These are phyloP conservation scores for Cryptosporidium felis DNA, from an alignment of 169 alveolate species.

Conservation along the genomic window DNA sequence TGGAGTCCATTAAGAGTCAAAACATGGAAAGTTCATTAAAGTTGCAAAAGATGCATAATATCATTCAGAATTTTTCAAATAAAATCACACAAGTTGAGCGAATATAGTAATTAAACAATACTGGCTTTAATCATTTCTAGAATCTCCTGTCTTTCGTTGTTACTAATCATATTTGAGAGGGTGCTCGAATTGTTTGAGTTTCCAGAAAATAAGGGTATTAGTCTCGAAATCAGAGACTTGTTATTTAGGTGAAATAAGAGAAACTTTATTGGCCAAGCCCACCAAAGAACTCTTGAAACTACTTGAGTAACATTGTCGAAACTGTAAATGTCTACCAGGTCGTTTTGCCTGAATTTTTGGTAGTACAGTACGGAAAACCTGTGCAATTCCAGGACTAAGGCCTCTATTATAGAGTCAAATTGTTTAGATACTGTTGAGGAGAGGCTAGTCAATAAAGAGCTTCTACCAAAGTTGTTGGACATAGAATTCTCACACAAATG, in stretches of 20 bases:
- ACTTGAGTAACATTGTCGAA: slow-evolving; percentile 13
- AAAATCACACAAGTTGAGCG: slow-evolving; percentile 37
- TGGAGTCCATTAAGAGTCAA: slow-evolving; percentile 40
- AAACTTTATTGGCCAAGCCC: slow-evolving; percentile 66
- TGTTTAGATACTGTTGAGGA: slow-evolving; percentile 1
- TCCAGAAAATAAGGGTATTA: slow-evolving; percentile 52
- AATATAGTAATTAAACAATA: slow-evolving; percentile 11
- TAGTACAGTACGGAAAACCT: slow-evolving; percentile 32
- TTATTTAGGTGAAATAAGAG: slow-evolving; percentile 36
- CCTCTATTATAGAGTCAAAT: slow-evolving; percentile 40
- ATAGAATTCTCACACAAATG: not conserved
- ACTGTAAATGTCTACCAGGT: slow-evolving; percentile 46
- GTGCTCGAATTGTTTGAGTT: slow-evolving; percentile 36
- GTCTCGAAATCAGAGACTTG: slow-evolving; percentile 26
- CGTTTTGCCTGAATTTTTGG: slow-evolving; percentile 19
- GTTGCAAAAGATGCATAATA: slow-evolving; percentile 50
- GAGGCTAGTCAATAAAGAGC: not conserved
- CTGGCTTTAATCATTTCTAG: slow-evolving; percentile 35
- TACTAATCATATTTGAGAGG: slow-evolving; percentile 23
- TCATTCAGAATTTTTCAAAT: slow-evolving; percentile 29
- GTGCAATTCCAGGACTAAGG: slow-evolving; percentile 7
- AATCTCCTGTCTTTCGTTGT: slow-evolving; percentile 31
- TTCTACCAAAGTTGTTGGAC: not conserved
- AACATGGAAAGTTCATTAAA: slow-evolving; percentile 25
- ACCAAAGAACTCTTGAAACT: slow-evolving; percentile 60